Base-by-base conservation (phyloP, 257 asterid genomes). In the Nicotiana benthamiana region DNA sequence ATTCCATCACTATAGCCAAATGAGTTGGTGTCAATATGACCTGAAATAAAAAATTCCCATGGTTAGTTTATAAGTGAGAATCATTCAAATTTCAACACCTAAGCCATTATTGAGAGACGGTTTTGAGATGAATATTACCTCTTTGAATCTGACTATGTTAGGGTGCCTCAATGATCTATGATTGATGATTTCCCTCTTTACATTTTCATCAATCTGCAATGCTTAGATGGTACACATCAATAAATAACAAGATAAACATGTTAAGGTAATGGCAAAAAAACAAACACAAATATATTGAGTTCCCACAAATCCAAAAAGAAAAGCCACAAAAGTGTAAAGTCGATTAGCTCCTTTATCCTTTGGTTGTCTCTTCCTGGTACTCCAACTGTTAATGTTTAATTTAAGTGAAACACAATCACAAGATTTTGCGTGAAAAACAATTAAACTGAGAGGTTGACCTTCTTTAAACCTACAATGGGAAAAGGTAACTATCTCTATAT, bases 1-100 rank as follows among this genome's bases (percentile, higher is more conserved):
- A 96, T 83, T 96, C 99, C 99, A 96, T 96, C 80, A 96, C 99
- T 83, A 96, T 94, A 22, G 99, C 99, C 92, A 96, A 85, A 88
- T 96, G 99, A 4, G 97, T 92, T 13, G 99, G 99, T 18, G 98
- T 94, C 56, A 94, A 87, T 78, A 95, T 90, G 53, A 95, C 97
- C 99, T 94, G 82, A 27, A 76, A 76, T 9, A 9, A 11, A 64
- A 65, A 28, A 48, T 20, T 34, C 4, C 10, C 5, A 24, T 62
- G 32, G 36, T 59, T 28, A 53, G 20, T 80, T 80, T 13, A 24
- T 48, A 24, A 72, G 46, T 16, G 43, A 22, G 13, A 79, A 72
- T 5, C 51, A 56, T 52, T 68, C 32, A 75, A 86, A 24, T 81
- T 52, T 54, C 81, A 22, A 81, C 16, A 63, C 59, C 59, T 40